Base-by-base conservation (phyloP, 495 filamentous ascomycete genomes). In the Aspergillus sparsus region DNA sequence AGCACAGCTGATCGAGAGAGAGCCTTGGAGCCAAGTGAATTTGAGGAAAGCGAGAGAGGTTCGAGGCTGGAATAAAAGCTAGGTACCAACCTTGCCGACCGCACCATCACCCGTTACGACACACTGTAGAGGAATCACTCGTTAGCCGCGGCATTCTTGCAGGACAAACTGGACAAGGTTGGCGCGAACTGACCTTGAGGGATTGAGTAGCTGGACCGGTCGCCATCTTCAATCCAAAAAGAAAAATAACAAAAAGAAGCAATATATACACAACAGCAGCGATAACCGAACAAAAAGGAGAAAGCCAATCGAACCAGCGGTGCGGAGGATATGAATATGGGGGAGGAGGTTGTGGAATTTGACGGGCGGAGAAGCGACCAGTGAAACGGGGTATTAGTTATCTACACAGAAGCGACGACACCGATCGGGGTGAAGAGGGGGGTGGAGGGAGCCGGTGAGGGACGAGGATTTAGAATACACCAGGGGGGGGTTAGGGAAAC, bases 21-120 rank as follows among this genome's bases (percentile, higher is more conserved):
- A 21, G 15, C 27, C 27, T 11, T 11, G 9, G 12, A 6, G 5
- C 21, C 3, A 9, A 18, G 2, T 8, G 47, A 6, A 12, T 16
- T 27, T 56, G 10, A 32, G 18, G 47, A 21, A 11, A 27, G 46
- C 60, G 50, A 46, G 7, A 35, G 47, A 37, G 44, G 49, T 9
- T 47, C 16, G 10, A 13, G 39, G 9, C 9, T 15, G 39, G 9
- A 42, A 42, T 11, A 12, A 15, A 42, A 11, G 39, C 6, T 47
- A 47, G 12, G 42, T 55, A 73, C 82, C 73, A 69, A 96, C 93
- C 85, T 98, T 98, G 71, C 94, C 94, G 62, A 98, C 94, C 68
- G 94, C 94, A 86, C 94, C 94, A 74, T 98, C 94, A 74, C 94
- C 94, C 49, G 94, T 98, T 70, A 98, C 94, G 67, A 98, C 94